Evolutionary conservation across 1,139 yeast species (phyloP).

Genomic region (Nadsonia starkeyi-henricii): DNA sequence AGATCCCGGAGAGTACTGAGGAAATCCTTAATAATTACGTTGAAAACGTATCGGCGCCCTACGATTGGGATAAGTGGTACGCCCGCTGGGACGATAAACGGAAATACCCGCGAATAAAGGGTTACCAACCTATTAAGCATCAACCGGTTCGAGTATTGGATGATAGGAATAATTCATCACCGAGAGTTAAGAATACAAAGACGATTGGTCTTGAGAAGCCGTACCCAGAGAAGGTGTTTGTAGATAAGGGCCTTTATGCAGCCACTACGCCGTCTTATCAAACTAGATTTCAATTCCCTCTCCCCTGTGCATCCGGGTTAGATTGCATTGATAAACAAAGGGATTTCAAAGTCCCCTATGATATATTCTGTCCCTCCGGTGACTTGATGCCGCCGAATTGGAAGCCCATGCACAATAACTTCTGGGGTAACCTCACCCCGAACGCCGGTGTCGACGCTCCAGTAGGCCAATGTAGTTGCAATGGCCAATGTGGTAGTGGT

Average conservation of each 20-base stretch:
- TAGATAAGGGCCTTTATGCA: constrained; percentile 3
- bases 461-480: constrained; percentile 21
- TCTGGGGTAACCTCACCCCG: not conserved
- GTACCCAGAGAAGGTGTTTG: constrained; percentile 1
- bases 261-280: constrained; percentile 2
- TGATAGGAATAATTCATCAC: no score
- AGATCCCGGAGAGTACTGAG: not conserved
- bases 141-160: not conserved
- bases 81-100: not conserved
- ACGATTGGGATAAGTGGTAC: not conserved
- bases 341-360: constrained; percentile 23
- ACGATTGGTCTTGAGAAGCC: no score
- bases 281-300: constrained; percentile 7
- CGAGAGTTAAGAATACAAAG: no score
- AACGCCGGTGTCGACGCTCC: constrained; percentile 5
- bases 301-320: constrained; percentile 15
- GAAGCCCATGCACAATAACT: constrained; percentile 18
- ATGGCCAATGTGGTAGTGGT: constrained; percentile 21
- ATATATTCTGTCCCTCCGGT: constrained; percentile 23
- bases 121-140: not conserved
- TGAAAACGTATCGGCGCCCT: not conserved
- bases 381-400: constrained; percentile 18
- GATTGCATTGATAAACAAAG: constrained; percentile 9
- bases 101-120: not conserved
- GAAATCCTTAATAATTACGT: not conserved